A percentile compares a stretch with the other conserved stretches of the same genome.
Evolutionary conservation across 495 filamentous ascomycete species (phyloP).

Genomic region (Aspergillus leporis): DNA sequence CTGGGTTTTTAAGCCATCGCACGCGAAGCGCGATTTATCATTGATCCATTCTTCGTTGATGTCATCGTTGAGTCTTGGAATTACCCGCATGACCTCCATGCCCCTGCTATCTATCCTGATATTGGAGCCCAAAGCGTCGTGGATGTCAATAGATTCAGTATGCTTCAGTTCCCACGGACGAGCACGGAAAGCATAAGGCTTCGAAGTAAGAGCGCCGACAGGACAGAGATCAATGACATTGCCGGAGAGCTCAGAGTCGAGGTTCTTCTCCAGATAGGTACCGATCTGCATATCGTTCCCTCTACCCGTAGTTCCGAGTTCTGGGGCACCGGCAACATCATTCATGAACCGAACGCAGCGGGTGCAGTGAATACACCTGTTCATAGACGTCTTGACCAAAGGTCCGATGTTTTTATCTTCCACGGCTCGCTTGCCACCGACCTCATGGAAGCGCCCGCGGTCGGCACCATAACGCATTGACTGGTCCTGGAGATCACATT

Average conservation of each 20-base stretch:
- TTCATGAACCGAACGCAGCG: slow-evolving; percentile 97
- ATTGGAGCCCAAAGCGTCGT: slow-evolving; percentile 89
- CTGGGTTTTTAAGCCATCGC: slow-evolving; percentile 95
- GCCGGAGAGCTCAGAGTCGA: slow-evolving; percentile 91
- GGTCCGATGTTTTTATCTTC: slow-evolving; percentile 99
- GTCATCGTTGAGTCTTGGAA: slow-evolving; percentile 93
- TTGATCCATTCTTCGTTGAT: slow-evolving; percentile 99
- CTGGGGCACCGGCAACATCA: slow-evolving; percentile 92
- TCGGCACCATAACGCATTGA: slow-evolving; percentile 98
- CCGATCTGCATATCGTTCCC: slow-evolving; percentile 98
- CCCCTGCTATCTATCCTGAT: slow-evolving; percentile 91
- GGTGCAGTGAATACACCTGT: slow-evolving; percentile 98
- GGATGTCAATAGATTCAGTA: slow-evolving; percentile 90
- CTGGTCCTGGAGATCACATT: slow-evolving; percentile 98
- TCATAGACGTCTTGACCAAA: slow-evolving; percentile 99
- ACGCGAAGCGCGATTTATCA: slow-evolving; percentile 95
- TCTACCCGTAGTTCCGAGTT: slow-evolving; percentile 89
- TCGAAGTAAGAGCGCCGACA: slow-evolving; percentile 92
- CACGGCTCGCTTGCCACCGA: slow-evolving; percentile 90
- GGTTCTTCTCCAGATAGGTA: slow-evolving; percentile 88
- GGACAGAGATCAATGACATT: slow-evolving; percentile 99
- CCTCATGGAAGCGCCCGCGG: slow-evolving; percentile 93
- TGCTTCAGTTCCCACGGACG: slow-evolving; percentile 95
- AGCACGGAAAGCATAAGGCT: slow-evolving; percentile 96
- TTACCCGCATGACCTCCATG: slow-evolving; percentile 92